Evolutionary conservation across 1,139 yeast genomes (phyloP).

Genomic region (Geotrichum bryndzae): DNA sequence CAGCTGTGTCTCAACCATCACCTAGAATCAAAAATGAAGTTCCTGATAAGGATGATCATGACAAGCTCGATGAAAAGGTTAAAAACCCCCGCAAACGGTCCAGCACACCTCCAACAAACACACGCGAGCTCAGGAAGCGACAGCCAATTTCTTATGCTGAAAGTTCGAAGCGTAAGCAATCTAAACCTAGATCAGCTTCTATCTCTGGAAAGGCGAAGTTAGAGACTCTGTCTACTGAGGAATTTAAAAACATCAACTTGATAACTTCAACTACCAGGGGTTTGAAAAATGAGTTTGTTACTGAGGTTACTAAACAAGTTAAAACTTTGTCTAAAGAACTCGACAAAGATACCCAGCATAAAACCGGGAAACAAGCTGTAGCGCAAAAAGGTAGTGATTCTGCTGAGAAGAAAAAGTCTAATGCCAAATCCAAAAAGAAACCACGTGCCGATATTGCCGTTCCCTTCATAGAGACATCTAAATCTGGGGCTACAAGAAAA

Average conservation of each 20-base stretch:
- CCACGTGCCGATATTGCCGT: no score
- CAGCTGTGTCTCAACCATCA: neutral
- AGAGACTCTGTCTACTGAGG: neutral
- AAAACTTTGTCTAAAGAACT: neutral
- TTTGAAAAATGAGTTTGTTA: neutral
- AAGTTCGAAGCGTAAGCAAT: neutral
- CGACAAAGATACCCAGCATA: neutral
- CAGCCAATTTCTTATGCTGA: neutral
- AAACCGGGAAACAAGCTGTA: no score
- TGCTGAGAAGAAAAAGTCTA: no score
- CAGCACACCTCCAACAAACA: neutral
- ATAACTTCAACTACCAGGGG: neutral
- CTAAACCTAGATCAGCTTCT: neutral
- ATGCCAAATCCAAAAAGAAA: no score
- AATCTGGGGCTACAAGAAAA: neutral
- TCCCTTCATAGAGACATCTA: no score
- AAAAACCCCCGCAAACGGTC: neutral
- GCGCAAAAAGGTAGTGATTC: no score
- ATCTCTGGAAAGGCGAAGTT: neutral
- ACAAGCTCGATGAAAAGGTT: neutral
- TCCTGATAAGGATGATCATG: neutral
- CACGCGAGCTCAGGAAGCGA: neutral
- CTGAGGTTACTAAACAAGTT: neutral
- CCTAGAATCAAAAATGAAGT: neutral
- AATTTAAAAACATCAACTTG: neutral